phyloP scores from a whole-genome alignment of 768 basidiomycete genomes.

The Sarcodon sp. region DNA sequence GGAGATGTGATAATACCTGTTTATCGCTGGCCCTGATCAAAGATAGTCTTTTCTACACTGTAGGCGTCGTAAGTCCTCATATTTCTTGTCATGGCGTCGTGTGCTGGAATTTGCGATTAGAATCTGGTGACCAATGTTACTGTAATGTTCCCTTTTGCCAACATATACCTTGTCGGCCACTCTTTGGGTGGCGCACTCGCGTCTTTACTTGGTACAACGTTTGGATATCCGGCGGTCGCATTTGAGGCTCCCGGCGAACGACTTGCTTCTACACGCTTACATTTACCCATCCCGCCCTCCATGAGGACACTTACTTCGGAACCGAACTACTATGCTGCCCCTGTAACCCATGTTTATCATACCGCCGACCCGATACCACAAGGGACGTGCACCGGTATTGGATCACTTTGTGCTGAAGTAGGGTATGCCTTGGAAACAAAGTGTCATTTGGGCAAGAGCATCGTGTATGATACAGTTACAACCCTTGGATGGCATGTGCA shows the following conservation, averaged over 20 bases:
- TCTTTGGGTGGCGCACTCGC: slow-evolving; percentile 56
- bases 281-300: slow-evolving; percentile 41
- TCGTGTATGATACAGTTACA: slow-evolving; percentile 58
- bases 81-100: not conserved
- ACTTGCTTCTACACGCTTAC: slow-evolving; percentile 45
- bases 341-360: slow-evolving; percentile 39
- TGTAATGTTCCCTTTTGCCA: slow-evolving; percentile 40
- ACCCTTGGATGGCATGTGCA: slow-evolving; percentile 49
- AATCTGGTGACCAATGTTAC: slow-evolving; percentile 46
- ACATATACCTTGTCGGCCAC: slow-evolving; percentile 51
- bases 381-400: slow-evolving; percentile 36
- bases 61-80: slow-evolving; percentile 56
- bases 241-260: slow-evolving; percentile 58
- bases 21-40: slow-evolving; percentile 72
- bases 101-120: slow-evolving; percentile 13
- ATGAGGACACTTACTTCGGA: not conserved
- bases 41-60: slow-evolving; percentile 87
- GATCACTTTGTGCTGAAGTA: slow-evolving; percentile 41
- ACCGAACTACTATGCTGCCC: slow-evolving; percentile 8
- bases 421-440: slow-evolving; percentile 54
- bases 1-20: slow-evolving; percentile 72
- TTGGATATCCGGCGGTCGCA: slow-evolving; percentile 50
- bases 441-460: slow-evolving; percentile 51
- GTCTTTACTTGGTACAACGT: slow-evolving; percentile 48
- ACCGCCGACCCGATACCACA: slow-evolving; percentile 64